Conservation (phyloP, 257 asterid genomes). For the Henckelia pumila region DNA sequence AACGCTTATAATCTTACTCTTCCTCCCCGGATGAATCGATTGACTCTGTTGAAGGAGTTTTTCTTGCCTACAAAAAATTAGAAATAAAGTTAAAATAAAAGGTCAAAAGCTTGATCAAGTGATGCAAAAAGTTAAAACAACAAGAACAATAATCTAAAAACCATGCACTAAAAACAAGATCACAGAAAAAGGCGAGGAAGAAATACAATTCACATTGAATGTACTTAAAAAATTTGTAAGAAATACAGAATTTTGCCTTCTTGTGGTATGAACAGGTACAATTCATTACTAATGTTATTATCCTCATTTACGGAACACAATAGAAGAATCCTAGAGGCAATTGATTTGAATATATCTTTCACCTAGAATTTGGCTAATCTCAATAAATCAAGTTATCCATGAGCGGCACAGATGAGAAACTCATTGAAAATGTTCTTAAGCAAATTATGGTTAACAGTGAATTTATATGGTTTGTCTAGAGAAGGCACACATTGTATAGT, state of each 20-base stretch:
- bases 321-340: constrained; percentile 9
- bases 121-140: constrained; percentile 5
- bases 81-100: constrained; percentile 22
- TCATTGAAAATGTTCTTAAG: neutral
- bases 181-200: neutral
- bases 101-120: constrained; percentile 1
- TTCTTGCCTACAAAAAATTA: constrained; percentile 52
- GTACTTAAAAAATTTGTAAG: neutral
- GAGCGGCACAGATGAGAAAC: neutral
- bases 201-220: neutral
- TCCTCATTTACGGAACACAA: constrained; percentile 18
- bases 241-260: constrained; percentile 5
- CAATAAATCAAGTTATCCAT: neutral
- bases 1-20: constrained; percentile 65
- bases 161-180: neutral
- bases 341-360: neutral
- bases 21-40: constrained; percentile 93
- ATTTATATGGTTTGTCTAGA: neutral
- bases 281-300: neutral
- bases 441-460: neutral
- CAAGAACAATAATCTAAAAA: constrained; percentile 5
- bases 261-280: constrained; percentile 4
- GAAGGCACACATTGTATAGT: constrained; percentile 1
- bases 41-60: constrained; percentile 69
- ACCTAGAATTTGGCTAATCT: neutral